Percentiles rank a stretch among this genome's conserved stretches.
phyloP scores from a whole-genome alignment of 202 grass and related monocot genomes.

The Brachypodium distachyon region DNA sequence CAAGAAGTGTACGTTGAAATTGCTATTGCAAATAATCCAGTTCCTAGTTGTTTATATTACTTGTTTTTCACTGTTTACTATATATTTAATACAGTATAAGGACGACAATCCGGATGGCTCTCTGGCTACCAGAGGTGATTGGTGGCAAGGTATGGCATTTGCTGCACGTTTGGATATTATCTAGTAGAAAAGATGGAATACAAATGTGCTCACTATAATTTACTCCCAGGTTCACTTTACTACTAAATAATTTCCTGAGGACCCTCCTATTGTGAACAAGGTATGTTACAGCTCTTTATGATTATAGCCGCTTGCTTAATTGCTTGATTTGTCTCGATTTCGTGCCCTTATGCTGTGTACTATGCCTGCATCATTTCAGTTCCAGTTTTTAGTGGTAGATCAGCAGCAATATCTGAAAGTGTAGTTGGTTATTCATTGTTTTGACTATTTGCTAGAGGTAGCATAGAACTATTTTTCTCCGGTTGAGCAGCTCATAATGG shows the following conservation, averaged over 20 bases:
- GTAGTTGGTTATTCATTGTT: not conserved
- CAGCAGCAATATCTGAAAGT: not conserved
- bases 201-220: conserved; percentile 10
- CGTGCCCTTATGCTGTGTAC: not conserved
- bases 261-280: conserved; percentile 32
- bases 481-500: not conserved
- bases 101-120: conserved; percentile 50
- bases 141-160: conserved; percentile 85
- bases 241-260: conserved; percentile 49
- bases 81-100: conserved; percentile 54
- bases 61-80: not conserved
- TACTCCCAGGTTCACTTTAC: conserved; percentile 83
- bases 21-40: not conserved
- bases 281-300: not conserved
- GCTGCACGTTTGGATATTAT: not conserved
- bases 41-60: not conserved
- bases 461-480: not conserved
- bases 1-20: conserved; percentile 35
- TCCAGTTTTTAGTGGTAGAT: not conserved
- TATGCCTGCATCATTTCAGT: not conserved
- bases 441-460: not conserved
- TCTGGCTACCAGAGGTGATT: conserved; percentile 84
- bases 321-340: not conserved
- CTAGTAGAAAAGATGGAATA: conserved; percentile 2
- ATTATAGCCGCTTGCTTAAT: not conserved